A percentile compares a stretch with the other conserved stretches of the same genome.
phyloP scores from a whole-genome alignment of 805 yeast species.

The Candida ascalaphidarum region DNA sequence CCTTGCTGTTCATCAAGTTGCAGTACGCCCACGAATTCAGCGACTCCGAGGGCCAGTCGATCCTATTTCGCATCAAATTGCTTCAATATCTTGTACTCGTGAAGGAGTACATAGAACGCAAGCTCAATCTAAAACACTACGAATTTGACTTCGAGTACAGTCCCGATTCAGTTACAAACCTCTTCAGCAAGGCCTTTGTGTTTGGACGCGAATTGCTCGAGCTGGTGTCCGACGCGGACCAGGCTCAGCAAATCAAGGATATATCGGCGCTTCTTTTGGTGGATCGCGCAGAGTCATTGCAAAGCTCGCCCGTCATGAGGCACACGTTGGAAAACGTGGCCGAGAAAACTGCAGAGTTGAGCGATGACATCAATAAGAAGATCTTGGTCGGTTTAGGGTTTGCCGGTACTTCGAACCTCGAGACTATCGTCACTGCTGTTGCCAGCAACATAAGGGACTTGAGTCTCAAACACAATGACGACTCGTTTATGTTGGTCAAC shows the following conservation, averaged over 20 bases:
- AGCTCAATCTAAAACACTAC: conserved; percentile 6
- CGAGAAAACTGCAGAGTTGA: conserved; percentile 10
- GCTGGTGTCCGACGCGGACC: conserved; percentile 2
- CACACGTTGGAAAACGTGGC: conserved; percentile 12
- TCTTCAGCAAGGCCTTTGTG: conserved; percentile 1
- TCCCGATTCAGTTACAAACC: no score
- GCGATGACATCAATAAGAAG: conserved; percentile 14
- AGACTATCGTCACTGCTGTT: conserved; percentile 20
- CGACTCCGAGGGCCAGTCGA: conserved; percentile 4
- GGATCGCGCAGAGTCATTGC: conserved; percentile 8
- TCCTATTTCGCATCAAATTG: conserved; percentile 17
- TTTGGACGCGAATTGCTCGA: conserved; percentile 13
- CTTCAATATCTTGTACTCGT: conserved; percentile 15
- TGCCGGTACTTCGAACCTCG: conserved; percentile 19
- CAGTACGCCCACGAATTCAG: conserved; percentile 2
- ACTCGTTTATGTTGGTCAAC: conserved; percentile 26
- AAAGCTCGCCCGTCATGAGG: conserved; percentile 13
- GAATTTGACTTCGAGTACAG: conserved; percentile 11
- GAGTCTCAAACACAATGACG: conserved; percentile 20
- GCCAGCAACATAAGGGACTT: conserved; percentile 20
- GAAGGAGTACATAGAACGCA: conserved; percentile 11
- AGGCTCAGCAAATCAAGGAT: conserved; percentile 7
- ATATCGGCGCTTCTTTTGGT: conserved; percentile 16
- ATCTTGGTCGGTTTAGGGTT: conserved; percentile 16
- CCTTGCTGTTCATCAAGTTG: conserved; percentile 1